Conservation (phyloP, 2,329 filamentous ascomycete genomes). For the Arthrobotrys megalospora region DNA sequence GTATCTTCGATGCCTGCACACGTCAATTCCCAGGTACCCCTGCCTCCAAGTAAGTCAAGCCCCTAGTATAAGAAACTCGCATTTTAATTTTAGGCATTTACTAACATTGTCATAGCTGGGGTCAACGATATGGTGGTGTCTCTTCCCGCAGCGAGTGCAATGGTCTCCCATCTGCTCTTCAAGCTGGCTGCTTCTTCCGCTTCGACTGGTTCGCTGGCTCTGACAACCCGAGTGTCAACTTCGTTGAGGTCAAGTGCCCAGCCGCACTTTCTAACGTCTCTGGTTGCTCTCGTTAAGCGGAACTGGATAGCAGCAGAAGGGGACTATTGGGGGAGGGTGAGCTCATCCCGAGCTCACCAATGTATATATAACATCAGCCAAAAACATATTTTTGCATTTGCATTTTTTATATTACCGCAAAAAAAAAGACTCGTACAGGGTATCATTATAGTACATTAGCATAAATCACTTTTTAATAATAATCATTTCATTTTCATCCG, state of each 20-base stretch:
- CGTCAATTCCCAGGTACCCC: constrained; percentile 68
- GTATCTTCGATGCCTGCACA: constrained; percentile 72
- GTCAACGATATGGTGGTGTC: constrained; percentile 75
- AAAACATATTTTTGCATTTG: constrained; percentile 17
- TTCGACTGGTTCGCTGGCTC: constrained; percentile 76
- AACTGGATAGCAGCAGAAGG: background rate
- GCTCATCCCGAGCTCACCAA: background rate
- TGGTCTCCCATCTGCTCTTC: constrained; percentile 72
- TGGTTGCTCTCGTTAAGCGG: constrained; percentile 54
- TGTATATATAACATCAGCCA: constrained; percentile 28
- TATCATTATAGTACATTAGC: constrained; percentile 34
- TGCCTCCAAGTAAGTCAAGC: constrained; percentile 44
- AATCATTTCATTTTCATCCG: constrained; percentile 45
- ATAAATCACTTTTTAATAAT: constrained; percentile 48
- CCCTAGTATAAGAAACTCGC: background rate
- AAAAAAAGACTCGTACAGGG: constrained; percentile 8
- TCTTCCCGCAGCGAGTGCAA: constrained; percentile 71
- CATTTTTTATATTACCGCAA: background rate
- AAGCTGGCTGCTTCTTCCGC: constrained; percentile 75
- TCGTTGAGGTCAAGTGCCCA: constrained; percentile 74
- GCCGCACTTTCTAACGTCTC: constrained; percentile 66
- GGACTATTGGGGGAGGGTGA: background rate
- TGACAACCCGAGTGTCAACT: constrained; percentile 74
- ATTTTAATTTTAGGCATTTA: background rate
- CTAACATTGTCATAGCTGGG: constrained; percentile 71